phyloP scores from a whole-genome alignment of 139 green algal genomes.

The Microglena sp. region DNA sequence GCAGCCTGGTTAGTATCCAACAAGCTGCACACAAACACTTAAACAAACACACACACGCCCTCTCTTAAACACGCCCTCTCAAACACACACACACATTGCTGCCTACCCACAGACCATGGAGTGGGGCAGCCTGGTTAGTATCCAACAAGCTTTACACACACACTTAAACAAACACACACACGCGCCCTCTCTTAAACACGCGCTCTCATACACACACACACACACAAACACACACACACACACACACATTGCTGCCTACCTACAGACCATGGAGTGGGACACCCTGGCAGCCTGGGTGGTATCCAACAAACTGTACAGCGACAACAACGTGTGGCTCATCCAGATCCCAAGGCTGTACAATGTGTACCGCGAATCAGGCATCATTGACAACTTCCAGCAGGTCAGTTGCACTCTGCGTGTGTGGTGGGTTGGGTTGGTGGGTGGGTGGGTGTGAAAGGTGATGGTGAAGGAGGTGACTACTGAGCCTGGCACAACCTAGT shows the following conservation, averaged over 20 bases:
- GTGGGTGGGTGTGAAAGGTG: no score
- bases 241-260: not conserved
- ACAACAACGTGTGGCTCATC: constrained; percentile 98
- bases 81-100: no score
- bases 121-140: constrained; percentile 87
- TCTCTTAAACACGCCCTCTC: no score
- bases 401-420: no score
- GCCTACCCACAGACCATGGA: constrained; percentile 10
- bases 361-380: constrained; percentile 71
- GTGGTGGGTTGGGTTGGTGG: no score
- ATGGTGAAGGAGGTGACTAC: no score
- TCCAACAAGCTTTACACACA: constrained; percentile 84
- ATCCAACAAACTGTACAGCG: constrained; percentile 81
- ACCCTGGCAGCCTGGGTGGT: constrained; percentile 93
- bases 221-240: no score
- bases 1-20: constrained; percentile 95
- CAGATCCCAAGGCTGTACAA: constrained; percentile 96
- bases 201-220: not conserved
- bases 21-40: no score
- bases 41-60: no score
- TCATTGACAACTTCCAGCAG: constrained; percentile 55
- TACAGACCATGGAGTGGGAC: constrained; percentile 47
- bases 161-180: constrained; percentile 27
- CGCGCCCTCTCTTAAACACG: not conserved
- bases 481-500: no score